Base-by-base conservation (phyloP, 2,329 filamentous ascomycete genomes). In the Alternaria ventricosa region DNA sequence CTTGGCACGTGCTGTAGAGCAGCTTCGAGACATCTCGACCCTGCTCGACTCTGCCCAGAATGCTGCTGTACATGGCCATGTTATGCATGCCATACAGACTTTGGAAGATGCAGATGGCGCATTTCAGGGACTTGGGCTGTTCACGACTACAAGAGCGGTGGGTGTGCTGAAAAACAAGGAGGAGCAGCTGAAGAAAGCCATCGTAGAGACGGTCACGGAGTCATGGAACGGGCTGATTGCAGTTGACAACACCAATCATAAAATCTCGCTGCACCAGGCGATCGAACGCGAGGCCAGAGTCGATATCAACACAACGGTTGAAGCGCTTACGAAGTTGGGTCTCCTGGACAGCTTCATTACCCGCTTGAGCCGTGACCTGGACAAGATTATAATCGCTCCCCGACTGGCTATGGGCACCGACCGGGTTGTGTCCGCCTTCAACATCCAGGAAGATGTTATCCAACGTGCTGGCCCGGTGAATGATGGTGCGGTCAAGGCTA, bases 161-260 rank as follows among this genome's bases (percentile, higher is more conserved):
- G 87, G 86, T 59, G 81, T 96, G 23, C 81, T 97, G 5, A 85
- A 89, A 65, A 79, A 88, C 47, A 87, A 90, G 66, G 86, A 88
- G 2, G 88, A 88, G 25, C 88, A 90, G 71, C 82, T 97, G 60
- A 90, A 89, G 65, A 85, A 86, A 3, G 84, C 87, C 20, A 86
- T 96, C 22, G 86, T 89, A 61, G 87, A 90, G 44, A 87, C 88
- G 9, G 86, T 96, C 43, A 86, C 88, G 46, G 84, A 85, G 58
- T 86, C 89, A n/a, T 97, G 94, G 93, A 87, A 87, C 61, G 82
- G 85, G 0, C 82, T 95, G 46, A 82, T 97, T 12, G 80, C 84
- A 1, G 80, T 94, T 18, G 88, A 95, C 72, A 78, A 83, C 1
- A 82, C 87, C 22, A 79, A 82, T 9, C 82, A 83, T 9, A 84